These are phyloP conservation scores for Colletotrichum agaves DNA, from an alignment of 2,329 filamentous ascomycete genomes.

Conservation along the genomic window DNA sequence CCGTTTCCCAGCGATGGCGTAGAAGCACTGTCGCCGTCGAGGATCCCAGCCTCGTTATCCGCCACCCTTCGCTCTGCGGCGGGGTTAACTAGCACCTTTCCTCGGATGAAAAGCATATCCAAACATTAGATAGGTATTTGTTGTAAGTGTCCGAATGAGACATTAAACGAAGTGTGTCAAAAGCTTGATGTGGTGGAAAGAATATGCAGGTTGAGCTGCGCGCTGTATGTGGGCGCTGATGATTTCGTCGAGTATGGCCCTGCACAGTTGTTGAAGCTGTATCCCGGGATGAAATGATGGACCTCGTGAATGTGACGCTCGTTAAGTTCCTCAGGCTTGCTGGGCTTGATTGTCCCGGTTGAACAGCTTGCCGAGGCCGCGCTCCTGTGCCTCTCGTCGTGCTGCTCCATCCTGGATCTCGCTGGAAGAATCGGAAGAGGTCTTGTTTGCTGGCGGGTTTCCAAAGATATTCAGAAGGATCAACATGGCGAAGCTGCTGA, in stretches of 20 bases:
- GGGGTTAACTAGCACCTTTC: conserved; percentile 31
- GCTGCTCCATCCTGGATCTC: conserved; percentile 70
- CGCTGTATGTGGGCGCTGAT: background rate
- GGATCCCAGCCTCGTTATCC: conserved; percentile 38
- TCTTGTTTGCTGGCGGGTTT: conserved; percentile 61
- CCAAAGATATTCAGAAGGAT: conserved; percentile 70
- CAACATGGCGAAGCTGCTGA: conserved; percentile 76
- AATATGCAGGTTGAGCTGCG: conserved; percentile 52
- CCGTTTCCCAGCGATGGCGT: conserved; percentile 59
- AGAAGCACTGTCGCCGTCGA: conserved; percentile 55
- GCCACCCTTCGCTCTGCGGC: conserved; percentile 25
- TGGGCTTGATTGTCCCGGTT: conserved; percentile 44
- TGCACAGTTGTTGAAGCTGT: conserved; percentile 4
- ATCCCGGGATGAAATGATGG: conserved; percentile 40
- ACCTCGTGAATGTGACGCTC: conserved; percentile 39
- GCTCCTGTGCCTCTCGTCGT: conserved; percentile 65
- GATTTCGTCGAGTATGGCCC: background rate
- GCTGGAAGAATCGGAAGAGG: conserved; percentile 52
- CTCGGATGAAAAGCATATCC: conserved; percentile 45
- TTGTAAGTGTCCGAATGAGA: conserved; percentile 21
- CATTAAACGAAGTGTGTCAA: conserved; percentile 24
- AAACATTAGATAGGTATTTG: conserved; percentile 41
- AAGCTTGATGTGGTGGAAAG: conserved; percentile 31
- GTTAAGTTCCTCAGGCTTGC: conserved; percentile 39
- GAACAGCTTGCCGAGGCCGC: conserved; percentile 63